Evolutionary conservation across 2,329 filamentous ascomycete genomes (phyloP), one percentile per base, ranked within the genome.

Genomic region (Dactylellina leptospora): DNA sequence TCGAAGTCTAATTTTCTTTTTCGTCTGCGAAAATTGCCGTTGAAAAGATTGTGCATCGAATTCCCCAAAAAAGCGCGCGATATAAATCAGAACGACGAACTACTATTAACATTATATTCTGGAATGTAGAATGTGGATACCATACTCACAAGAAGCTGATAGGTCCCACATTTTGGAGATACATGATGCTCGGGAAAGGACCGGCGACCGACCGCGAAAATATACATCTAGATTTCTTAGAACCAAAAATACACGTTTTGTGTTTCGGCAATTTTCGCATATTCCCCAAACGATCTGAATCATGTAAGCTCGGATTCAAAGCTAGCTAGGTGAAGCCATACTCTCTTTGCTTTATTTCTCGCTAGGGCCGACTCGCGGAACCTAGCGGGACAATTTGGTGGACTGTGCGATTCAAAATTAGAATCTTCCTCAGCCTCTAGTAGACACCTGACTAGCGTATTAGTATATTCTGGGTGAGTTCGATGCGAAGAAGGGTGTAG

Each of bases 41-140:
- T 33, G 28, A 11, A 6, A 16, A 40, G 6, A n/a, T n/a, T 11
- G 18, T 40, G 36, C n/a, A 40, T 33, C 33, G 20, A 44, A 27
- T 18, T 38, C 27, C 47, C 27, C 16, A 22, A 58, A 42, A 66
- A 58, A 58, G 42, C 61, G 51, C 61, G 42, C 61, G 51, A 23
- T 40, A 20, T 33, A 36, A 40, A 44, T 16, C 40, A 22, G 30
- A 55, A 38, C 30, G 40, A 55, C 51, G 28, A 18, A 38, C 56
- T 51, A 36, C 42, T 58, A 51, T 42, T 42, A n/a, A 4, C 18
- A 1, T 40, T 55, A 42, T 28, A 33, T 56, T 66, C 61, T 66
- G 61, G 61, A 66, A 66, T 66, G 61, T 45, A 66, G 53, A 68
- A 68, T 60, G 62, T 53, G 36, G 42, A 59, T 48, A n/a, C n/a